Percentiles rank a stretch among this genome's conserved stretches.
These are phyloP conservation scores for Boletellus sp. DNA, from an alignment of 768 basidiomycete genomes.

Conservation along the genomic window DNA sequence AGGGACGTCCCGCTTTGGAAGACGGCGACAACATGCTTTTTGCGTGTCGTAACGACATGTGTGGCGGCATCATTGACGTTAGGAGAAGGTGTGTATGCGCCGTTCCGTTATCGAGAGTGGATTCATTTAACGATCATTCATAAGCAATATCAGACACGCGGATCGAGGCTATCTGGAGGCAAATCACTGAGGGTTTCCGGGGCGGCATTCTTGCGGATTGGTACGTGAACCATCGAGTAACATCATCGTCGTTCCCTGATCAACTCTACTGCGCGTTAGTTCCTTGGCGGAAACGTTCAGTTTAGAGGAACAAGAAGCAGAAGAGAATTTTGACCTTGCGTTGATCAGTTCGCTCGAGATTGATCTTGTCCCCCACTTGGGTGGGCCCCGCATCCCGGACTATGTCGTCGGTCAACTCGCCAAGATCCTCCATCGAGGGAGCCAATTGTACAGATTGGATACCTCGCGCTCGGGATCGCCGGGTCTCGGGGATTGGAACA, in stretches of 20 bases:
- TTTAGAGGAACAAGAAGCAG: conserved; percentile 63
- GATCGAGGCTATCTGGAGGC: conserved; percentile 81
- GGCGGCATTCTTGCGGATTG: conserved; percentile 84
- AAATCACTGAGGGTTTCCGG: conserved; percentile 74
- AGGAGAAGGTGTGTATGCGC: conserved; percentile 40
- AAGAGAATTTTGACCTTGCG: conserved; percentile 82
- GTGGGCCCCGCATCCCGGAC: conserved; percentile 66
- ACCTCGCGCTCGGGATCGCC: conserved; percentile 11
- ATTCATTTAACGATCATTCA: background rate
- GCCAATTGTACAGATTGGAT: conserved; percentile 50
- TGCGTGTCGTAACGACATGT: conserved; percentile 70
- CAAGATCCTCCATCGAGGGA: conserved; percentile 69
- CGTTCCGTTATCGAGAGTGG: background rate
- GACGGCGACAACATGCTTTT: conserved; percentile 80
- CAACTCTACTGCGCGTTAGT: conserved; percentile 34
- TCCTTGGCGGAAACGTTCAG: conserved; percentile 54
- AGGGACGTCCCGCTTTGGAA: conserved; percentile 92
- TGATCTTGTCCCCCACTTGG: conserved; percentile 75
- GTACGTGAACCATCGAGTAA: conserved; percentile 40
- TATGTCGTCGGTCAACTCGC: conserved; percentile 63
- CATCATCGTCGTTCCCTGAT: background rate
- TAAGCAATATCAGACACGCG: conserved; percentile 58
- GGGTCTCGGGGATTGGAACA: conserved; percentile 4
- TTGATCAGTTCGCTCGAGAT: conserved; percentile 77
- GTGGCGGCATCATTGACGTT: conserved; percentile 48